Evolutionary conservation across 768 basidiomycete genomes (phyloP), one percentile per base, ranked within the genome.

Genomic region (Termitomyces sp.): DNA sequence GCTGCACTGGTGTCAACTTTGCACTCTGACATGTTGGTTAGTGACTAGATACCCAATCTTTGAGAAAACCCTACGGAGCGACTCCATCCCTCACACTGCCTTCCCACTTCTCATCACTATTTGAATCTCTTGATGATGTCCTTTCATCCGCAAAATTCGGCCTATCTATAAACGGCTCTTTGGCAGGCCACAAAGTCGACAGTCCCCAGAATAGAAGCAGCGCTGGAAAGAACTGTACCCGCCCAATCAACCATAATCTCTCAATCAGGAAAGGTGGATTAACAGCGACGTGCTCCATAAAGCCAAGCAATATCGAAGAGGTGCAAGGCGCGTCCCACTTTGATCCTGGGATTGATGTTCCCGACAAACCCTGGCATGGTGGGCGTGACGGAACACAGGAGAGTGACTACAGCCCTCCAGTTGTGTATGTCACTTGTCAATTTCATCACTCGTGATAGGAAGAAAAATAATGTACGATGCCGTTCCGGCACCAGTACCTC

Each of bases 291-390:
- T 69, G 90, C 88, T 54, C 88, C 87, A 64, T 85, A 90, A 17
- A 93, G 66, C 85, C 87, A 94, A 3, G 86, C 82, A 58, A 92
- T 78, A 65, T 88, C 82, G 65, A 86, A 92, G 9, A 90, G 67
- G 59, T 75, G 78, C 1, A 65, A 65, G 2, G 77, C 79, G 32
- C 81, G 74, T 17, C 89, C 89, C 27, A 91, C 84, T 0, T 76
- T 57, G 65, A 94, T 79, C 10, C 69, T 73, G 3, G 82, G 68
- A 64, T 89, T 86, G 71, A 96, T 92, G 41, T 83, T 84, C 63
- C 83, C 79, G 57, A 89, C 82, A 49, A 95, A 77, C 2, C 93
- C 92, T 0, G 92, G 92, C 17, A 95, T 65, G 57, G 80, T 85
- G 4, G 89, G 89, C 1, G 83, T 77, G 0, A 92, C 83, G 4